phyloP scores from a whole-genome alignment of 257 asterid species.

The Jasminum sambac region DNA sequence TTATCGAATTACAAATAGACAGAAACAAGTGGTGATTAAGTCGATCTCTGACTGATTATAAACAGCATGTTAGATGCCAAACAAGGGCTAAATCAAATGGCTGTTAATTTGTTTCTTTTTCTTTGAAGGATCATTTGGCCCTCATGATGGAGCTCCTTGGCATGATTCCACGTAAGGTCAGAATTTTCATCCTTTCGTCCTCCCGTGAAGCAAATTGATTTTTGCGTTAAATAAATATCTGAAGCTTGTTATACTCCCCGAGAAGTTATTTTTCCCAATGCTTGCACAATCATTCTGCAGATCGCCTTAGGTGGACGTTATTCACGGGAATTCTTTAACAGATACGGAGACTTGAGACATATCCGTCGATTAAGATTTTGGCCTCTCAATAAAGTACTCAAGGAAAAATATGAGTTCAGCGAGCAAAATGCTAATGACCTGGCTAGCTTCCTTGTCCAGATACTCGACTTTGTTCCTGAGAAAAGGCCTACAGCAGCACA shows the following conservation, averaged over 20 bases:
- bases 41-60: too few relatives aligned
- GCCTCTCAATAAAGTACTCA: conserved; percentile 79
- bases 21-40: too few relatives aligned
- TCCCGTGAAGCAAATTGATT: too few relatives aligned
- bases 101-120: conserved; percentile 11
- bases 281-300: conserved; percentile 36
- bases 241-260: conserved; percentile 11
- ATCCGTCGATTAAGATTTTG: conserved; percentile 79
- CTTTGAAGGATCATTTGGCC: conserved; percentile 90
- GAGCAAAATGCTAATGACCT: conserved; percentile 52
- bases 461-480: conserved; percentile 59
- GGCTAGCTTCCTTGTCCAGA: conserved; percentile 52
- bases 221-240: conserved; percentile 2
- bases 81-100: not conserved
- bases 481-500: conserved; percentile 83
- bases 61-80: too few relatives aligned
- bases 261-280: not conserved
- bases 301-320: conserved; percentile 94
- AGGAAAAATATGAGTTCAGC: conserved; percentile 58
- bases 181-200: conserved; percentile 19
- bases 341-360: conserved; percentile 88
- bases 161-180: conserved; percentile 98
- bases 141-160: conserved; percentile 99
- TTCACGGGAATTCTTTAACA: conserved; percentile 85
- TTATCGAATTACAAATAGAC: not conserved